Base-by-base conservation (phyloP, 2,329 filamentous ascomycete species). In the Sphaerulina populicola region DNA sequence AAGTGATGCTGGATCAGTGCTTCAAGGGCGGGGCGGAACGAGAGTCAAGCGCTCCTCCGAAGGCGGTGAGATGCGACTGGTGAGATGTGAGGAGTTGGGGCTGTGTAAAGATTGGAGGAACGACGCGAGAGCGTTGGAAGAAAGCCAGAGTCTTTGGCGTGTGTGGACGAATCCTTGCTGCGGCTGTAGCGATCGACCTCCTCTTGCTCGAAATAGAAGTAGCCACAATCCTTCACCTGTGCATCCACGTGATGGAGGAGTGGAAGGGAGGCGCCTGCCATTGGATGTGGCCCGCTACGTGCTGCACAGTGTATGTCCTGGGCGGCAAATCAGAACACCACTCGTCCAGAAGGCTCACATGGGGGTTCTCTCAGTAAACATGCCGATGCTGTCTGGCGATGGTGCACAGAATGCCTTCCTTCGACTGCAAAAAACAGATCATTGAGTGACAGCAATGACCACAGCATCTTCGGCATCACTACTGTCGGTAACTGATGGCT, bases 351-450 rank as follows among this genome's bases (percentile, higher is more conserved):
- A n/a, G n/a, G n/a, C n/a, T n/a, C n/a, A n/a, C n/a, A n/a, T n/a
- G n/a, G 3, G 73, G 73, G 0, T 63, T 75, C 0, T 75, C 27
- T 62, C 63, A 1, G 64, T 76, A 21, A 67, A 71, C 35, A 73
- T 76, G 68, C 66, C 72, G 0, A 56, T 74, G 3, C 45, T 74
- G 0, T 76, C 75, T 44, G 73, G 72, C 1, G 64, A 67, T 38
- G 53, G 57, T 7, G 47, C 49, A 8, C 38, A 49, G 6, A 61
- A 57, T 14, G 64, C 64, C 7, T 66, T 66, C 30, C 44, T 43
- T 76, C 71, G 47, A 79, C 36, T 61, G 10, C 59, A 61, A 23
- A 54, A 54, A 59, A 44, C 56, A 59, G 11, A 60, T 61, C 37
- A 52, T 61, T 2, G 49, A 56, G 49, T 33, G 29, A 40, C 12